A percentile compares a stretch with the other conserved stretches of the same genome.
Conservation (phyloP, 2,329 filamentous ascomycete species). For the Magnaporthales sp. region DNA sequence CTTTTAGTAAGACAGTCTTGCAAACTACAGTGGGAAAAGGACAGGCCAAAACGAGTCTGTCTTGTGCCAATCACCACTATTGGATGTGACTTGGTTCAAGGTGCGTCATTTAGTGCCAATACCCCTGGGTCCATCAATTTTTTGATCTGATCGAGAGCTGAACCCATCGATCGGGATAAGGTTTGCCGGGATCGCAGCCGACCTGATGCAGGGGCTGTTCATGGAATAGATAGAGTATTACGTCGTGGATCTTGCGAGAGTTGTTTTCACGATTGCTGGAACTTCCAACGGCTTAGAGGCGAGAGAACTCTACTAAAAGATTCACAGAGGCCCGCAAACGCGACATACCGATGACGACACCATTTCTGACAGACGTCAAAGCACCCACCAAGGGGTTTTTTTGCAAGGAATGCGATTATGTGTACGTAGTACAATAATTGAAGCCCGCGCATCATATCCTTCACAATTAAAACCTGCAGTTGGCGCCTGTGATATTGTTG, state of each 20-base stretch:
- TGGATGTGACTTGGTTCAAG: not conserved
- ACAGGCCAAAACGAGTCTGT: too few relatives aligned
- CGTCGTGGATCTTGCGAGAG: not conserved
- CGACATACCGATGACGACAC: not conserved
- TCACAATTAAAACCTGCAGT: not conserved
- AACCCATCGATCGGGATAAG: not conserved
- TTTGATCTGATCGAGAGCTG: not conserved
- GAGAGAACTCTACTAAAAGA: not conserved
- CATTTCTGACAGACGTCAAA: not conserved
- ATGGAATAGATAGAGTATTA: not conserved
- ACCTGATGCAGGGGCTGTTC: not conserved
- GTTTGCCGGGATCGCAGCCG: not conserved
- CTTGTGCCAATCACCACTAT: not conserved
- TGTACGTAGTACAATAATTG: not conserved
- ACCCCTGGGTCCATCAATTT: not conserved
- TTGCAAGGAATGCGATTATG: not conserved
- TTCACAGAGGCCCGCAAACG: not conserved
- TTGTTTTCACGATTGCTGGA: not conserved
- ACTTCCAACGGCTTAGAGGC: not conserved
- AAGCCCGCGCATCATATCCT: not conserved
- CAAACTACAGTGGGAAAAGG: too few relatives aligned
- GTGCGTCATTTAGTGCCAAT: not conserved
- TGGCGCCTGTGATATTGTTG: not conserved
- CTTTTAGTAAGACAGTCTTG: not conserved
- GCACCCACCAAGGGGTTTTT: not conserved